These are phyloP conservation scores for Hypoxylon rubiginosum DNA, from an alignment of 2,329 filamentous ascomycete genomes.

Conservation along the genomic window DNA sequence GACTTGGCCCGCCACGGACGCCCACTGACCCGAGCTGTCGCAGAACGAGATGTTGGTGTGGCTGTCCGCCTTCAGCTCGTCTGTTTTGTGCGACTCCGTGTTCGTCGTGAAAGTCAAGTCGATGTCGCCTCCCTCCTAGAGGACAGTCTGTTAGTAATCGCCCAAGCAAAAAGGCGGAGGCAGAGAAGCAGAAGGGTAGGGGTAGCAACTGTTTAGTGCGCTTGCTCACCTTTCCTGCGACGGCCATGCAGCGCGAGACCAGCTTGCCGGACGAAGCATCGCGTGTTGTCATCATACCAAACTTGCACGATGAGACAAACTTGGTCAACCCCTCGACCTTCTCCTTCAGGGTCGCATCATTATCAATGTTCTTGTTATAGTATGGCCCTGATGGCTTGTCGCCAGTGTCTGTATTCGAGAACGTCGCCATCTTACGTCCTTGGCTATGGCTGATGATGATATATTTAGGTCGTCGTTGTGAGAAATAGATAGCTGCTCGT, in stretches of 20 bases:
- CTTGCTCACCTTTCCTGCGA: constrained; percentile 72
- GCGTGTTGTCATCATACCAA: constrained; percentile 78
- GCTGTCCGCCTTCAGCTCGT: constrained; percentile 78
- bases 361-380: constrained; percentile 73
- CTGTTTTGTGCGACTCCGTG: constrained; percentile 87
- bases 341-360: constrained; percentile 69
- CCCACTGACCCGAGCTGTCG: constrained; percentile 83
- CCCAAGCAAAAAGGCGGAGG: background rate
- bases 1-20: constrained; percentile 80
- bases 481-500: background rate
- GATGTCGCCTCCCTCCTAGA: constrained; percentile 80
- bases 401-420: constrained; percentile 40
- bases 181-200: background rate
- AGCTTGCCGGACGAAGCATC: constrained; percentile 68
- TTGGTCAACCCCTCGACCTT: constrained; percentile 73
- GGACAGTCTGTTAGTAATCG: constrained; percentile 10
- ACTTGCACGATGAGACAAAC: constrained; percentile 74
- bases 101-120: constrained; percentile 93
- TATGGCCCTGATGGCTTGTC: constrained; percentile 66
- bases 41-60: constrained; percentile 87
- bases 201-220: background rate
- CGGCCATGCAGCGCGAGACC: constrained; percentile 75
- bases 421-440: constrained; percentile 31
- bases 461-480: background rate
- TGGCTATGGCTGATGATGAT: background rate